Conservation (phyloP, 441 rosid species). For the Aquilaria agallochum region DNA sequence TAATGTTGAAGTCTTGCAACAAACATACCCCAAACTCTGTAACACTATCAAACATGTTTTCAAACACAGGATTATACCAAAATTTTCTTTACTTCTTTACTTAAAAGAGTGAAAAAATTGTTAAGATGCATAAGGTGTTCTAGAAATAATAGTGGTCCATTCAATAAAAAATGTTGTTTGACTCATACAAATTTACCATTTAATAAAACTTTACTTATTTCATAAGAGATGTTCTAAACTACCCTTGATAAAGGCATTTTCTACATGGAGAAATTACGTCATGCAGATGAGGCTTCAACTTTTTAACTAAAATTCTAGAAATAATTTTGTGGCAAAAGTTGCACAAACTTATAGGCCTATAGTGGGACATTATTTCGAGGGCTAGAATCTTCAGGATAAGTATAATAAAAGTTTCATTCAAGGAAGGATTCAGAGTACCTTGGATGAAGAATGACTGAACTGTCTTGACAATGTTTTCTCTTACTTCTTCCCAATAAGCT, state of each 20-base stretch:
- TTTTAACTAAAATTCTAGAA: neutral
- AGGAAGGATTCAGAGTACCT: neutral
- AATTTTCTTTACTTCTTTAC: no score
- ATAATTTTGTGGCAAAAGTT: neutral
- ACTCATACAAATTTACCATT: no score
- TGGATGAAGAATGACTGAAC: neutral
- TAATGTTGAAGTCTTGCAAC: no score
- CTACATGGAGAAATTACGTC: neutral
- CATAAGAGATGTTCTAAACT: neutral
- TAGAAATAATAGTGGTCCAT: no score
- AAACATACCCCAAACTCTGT: no score
- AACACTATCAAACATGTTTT: no score
- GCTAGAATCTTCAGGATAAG: neutral
- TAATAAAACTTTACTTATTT: no score
- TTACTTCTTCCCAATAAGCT: neutral
- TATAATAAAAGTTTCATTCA: neutral
- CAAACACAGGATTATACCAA: no score
- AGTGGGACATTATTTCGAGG: neutral
- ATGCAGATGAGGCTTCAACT: neutral
- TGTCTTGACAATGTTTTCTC: neutral
- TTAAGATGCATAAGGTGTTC: no score
- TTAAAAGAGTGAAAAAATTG: no score
- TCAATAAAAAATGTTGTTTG: no score
- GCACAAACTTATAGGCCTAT: neutral
- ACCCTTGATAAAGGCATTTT: neutral